These are phyloP conservation scores for Sarcomyxa edulis DNA, from an alignment of 768 basidiomycete genomes.

Conservation along the genomic window DNA sequence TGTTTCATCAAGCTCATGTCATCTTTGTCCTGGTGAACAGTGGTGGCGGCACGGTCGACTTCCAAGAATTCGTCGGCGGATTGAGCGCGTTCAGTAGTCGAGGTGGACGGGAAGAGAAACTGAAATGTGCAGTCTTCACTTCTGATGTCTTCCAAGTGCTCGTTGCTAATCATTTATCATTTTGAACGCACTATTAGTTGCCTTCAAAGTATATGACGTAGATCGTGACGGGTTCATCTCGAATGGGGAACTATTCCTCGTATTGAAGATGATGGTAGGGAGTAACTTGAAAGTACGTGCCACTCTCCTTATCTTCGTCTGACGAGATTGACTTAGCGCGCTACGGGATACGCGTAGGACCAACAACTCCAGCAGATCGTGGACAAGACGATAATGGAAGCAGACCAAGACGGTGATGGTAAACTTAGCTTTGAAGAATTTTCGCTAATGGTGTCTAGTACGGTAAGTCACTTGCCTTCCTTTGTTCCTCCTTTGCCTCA, in stretches of 20 bases:
- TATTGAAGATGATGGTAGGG: slow-evolving; percentile 99
- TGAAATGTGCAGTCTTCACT: slow-evolving; percentile 63
- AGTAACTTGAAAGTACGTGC: slow-evolving; percentile 91
- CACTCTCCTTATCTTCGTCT: slow-evolving; percentile 1
- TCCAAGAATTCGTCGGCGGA: slow-evolving; percentile 98
- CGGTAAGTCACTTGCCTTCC: slow-evolving; percentile 48
- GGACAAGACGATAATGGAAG: slow-evolving; percentile 99
- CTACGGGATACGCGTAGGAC: slow-evolving; percentile 55
- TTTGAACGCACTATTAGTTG: slow-evolving; percentile 52
- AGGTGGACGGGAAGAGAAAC: slow-evolving; percentile 94
- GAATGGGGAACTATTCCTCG: slow-evolving; percentile 96
- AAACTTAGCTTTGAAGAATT: slow-evolving; percentile 98
- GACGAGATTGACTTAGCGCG: not conserved
- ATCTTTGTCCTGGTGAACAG: slow-evolving; percentile 33
- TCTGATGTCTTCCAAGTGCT: slow-evolving; percentile 8
- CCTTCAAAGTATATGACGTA: slow-evolving; percentile 99
- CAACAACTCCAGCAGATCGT: slow-evolving; percentile 99
- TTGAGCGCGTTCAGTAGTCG: slow-evolving; percentile 96
- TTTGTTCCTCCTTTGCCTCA: slow-evolving; percentile 9
- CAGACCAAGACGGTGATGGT: slow-evolving; percentile 96
- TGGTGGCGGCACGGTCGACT: slow-evolving; percentile 97
- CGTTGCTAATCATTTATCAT: not conserved
- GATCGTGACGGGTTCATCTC: slow-evolving; percentile 97
- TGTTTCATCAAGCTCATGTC: slow-evolving; percentile 6
- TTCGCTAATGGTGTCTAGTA: slow-evolving; percentile 93